Base-by-base conservation (phyloP, 192 early-diverging fungal species). In the Backusella psychrophila region DNA sequence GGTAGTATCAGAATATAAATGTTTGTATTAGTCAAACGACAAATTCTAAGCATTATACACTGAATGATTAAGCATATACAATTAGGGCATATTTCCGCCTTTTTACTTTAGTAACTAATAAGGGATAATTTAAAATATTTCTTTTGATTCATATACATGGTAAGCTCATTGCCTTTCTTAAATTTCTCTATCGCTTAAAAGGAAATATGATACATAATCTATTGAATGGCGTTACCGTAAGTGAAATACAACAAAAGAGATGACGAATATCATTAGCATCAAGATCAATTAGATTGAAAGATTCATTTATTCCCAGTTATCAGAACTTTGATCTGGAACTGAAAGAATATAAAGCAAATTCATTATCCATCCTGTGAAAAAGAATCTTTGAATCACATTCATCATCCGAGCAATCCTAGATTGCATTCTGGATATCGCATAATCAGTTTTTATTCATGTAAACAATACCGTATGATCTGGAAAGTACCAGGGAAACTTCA, bases 401-500 rank as follows among this genome's bases (percentile, higher is more conserved):
- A 23, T 21, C 4, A n/a, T 21, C 52, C 7, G 8, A 56, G 52
- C 0, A 87, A 87, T 1, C 79, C 74, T 11, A 69, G 71, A 66
- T 87, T 85, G 68, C 80, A 83, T 11, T 71, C 70, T n/a, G 85
- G 81, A 65, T 85, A 85, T 46, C 74, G 75, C 36, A 83, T 3
- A 17, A 78, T 80, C 41, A 85, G 33, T 33, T 77, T 46, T 87
- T 81, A 6, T 76, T 81, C 0, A 75, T 81, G 66, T 80, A 77
- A 19, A 85, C 67, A 72, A 85, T 87, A 85, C 49, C 76, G 77
- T 19, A 87, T 59, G 15, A 83, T 71, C 71, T 87, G 83, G 56
- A 83, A 85, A 49, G 83, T 71, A 1, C 81, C 85, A 46, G 23
- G 85, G 81, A 1, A 82, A 80, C 53, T 81, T 84, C 3, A 83